Evolutionary conservation across 495 filamentous ascomycete genomes (phyloP).

Genomic region (Aspergillus taichungensis): DNA sequence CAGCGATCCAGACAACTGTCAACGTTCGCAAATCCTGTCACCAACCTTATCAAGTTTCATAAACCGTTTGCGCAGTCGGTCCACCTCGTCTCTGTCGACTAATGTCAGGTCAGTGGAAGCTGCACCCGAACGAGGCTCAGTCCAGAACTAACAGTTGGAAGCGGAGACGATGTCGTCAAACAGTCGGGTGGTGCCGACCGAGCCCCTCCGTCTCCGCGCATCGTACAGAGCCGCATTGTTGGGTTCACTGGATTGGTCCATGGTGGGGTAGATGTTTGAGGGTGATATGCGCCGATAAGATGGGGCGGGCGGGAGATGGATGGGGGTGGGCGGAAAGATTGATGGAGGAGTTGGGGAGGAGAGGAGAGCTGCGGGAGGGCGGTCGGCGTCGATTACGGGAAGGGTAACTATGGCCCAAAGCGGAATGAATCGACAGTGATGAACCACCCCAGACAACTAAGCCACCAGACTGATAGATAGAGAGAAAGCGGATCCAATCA

Average conservation of each 20-base stretch:
- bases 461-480: too few species aligned
- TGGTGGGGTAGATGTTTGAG: conserved; percentile 9
- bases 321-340: neutral
- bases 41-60: conserved; percentile 97
- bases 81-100: conserved; percentile 97
- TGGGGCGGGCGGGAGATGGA: conserved; percentile 1
- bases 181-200: conserved; percentile 78
- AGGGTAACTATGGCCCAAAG: too few species aligned
- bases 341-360: too few species aligned
- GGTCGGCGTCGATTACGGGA: too few species aligned
- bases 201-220: conserved; percentile 37
- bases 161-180: conserved; percentile 93
- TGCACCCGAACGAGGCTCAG: neutral
- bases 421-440: too few species aligned
- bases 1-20: neutral
- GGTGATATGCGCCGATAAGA: neutral
- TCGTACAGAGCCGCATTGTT: conserved; percentile 44
- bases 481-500: too few species aligned
- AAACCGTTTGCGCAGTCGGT: conserved; percentile 88
- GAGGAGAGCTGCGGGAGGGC: too few species aligned
- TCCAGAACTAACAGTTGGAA: conserved; percentile 70
- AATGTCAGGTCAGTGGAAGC: conserved; percentile 4
- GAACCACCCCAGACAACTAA: too few species aligned
- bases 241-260: conserved; percentile 32
- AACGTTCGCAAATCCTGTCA: neutral